These are phyloP conservation scores for Cicer pinnatifidum DNA, from an alignment of 306 rosid species.

Conservation along the genomic window DNA sequence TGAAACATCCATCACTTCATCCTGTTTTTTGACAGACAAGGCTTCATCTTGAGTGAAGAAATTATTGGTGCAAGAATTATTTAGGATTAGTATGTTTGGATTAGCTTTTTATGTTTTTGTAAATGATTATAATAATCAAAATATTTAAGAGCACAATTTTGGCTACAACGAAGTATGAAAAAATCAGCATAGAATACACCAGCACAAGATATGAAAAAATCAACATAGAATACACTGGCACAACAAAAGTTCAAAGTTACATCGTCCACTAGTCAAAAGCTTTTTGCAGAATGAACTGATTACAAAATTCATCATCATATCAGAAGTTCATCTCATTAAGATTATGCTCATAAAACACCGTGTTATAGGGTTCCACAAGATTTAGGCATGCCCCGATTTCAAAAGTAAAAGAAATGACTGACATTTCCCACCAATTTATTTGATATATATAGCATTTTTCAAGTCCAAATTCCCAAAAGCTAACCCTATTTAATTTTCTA, in stretches of 20 bases:
- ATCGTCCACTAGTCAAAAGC: background rate
- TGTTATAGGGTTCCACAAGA: background rate
- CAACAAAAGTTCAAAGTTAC: too few relatives aligned
- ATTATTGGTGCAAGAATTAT: background rate
- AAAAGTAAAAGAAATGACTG: background rate
- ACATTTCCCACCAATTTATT: slow-evolving; percentile 3
- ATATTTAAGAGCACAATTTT: background rate
- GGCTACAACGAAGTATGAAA: background rate
- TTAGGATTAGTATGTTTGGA: slow-evolving; percentile 2
- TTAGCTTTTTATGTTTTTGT: background rate
- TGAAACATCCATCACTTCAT: background rate
- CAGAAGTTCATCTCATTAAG: slow-evolving; percentile 9
- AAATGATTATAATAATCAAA: background rate
- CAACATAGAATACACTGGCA: too few relatives aligned
- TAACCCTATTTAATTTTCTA: background rate
- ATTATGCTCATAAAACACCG: slow-evolving; percentile 10
- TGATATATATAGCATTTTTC: background rate
- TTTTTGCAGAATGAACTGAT: background rate
- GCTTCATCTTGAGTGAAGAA: background rate
- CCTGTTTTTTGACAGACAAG: too few relatives aligned
- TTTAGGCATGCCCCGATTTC: background rate
- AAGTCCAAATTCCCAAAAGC: slow-evolving; percentile 13
- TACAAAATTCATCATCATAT: background rate
- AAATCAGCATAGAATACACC: background rate
- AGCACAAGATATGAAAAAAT: too few relatives aligned